phyloP scores from a whole-genome alignment of 345 rosid genomes.

The Lepidium sativum region DNA sequence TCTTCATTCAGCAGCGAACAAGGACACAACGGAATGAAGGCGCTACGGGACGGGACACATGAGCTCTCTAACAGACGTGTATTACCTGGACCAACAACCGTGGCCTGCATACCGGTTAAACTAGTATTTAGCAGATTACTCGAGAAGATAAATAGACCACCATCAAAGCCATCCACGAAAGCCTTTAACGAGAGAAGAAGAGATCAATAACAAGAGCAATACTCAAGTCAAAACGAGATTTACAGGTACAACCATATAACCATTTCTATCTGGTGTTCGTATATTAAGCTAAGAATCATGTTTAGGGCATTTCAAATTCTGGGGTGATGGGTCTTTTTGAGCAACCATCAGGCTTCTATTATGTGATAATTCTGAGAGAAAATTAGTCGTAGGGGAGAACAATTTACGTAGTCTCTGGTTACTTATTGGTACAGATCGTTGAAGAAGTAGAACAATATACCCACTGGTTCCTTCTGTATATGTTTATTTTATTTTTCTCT shows the following conservation, averaged over 20 bases:
- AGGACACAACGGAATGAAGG: slow-evolving; percentile 28
- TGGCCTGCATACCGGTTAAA: slow-evolving; percentile 93
- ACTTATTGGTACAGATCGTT: slow-evolving; percentile 23
- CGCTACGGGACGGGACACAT: slow-evolving; percentile 31
- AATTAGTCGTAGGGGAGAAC: slow-evolving; percentile 27
- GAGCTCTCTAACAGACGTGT: slow-evolving; percentile 59
- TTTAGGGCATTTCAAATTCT: slow-evolving; percentile 8
- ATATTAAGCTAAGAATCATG: slow-evolving; percentile 13
- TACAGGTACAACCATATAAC: slow-evolving; percentile 11
- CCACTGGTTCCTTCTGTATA: slow-evolving; percentile 22
- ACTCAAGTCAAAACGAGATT: slow-evolving; percentile 4
- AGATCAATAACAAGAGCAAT: slow-evolving; percentile 28
- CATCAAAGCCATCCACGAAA: slow-evolving; percentile 52
- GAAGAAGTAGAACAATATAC: slow-evolving; percentile 21
- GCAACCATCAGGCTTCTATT: slow-evolving; percentile 25
- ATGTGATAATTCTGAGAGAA: slow-evolving; percentile 23
- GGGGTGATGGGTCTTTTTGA: slow-evolving; percentile 25
- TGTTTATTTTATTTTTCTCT: neutral
- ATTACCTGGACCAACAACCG: slow-evolving; percentile 68
- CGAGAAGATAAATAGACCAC: slow-evolving; percentile 97
- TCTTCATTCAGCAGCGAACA: slow-evolving; percentile 70
- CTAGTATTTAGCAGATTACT: slow-evolving; percentile 94
- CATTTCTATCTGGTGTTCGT: neutral
- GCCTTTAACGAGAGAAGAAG: slow-evolving; percentile 35
- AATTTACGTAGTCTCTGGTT: slow-evolving; percentile 16